Base-by-base conservation (phyloP, 2,329 filamentous ascomycete species). In the Blastomyces parvus region DNA sequence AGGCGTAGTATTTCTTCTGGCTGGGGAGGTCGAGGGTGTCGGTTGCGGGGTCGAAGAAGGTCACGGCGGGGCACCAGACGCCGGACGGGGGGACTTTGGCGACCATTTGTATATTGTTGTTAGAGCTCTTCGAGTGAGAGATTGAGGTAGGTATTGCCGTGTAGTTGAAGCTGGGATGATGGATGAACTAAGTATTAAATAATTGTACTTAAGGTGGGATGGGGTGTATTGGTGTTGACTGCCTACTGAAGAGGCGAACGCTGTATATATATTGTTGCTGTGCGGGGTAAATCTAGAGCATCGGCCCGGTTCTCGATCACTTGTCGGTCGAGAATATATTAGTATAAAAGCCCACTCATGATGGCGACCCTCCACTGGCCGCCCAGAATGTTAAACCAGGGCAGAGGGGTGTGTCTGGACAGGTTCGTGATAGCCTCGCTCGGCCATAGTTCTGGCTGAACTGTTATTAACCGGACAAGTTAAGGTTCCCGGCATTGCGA, bases 61-160 rank as follows among this genome's bases (percentile, higher is more conserved):
- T 84, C 30, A 84, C 77, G 11, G 82, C 80, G 6, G 82, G 82
- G 60, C 75, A 79, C 79, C 80, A 84, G 60, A 83, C 77, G 33
- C 80, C 80, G 1, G 73, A 63, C 27, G 59, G 62, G 50, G 73
- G 72, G 42, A 73, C 70, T 50, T 64, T 69, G 59, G 62, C 64
- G 22, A 61, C 59, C 64, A 67, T 67, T 42, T 42, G 40, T 19
- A 40, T 40, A 42, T 14, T 30, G 46, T 58, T 60, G 53, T 36
- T 36, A 36, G 27, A 11, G 48, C 9, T 52, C 25, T 27, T 27
- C n/a, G 9, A 52, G 13, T 22, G 22, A 52, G 22, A 27, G 1
- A 25, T 14, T 27, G 22, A 4, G 48, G 4, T 52, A 27, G n/a
- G 22, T 25, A 4, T n/a, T 36, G 52, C 14, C 5, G 14, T 33